Base-by-base conservation (phyloP, 768 basidiomycete species). In the Kwoniella botswanensis region DNA sequence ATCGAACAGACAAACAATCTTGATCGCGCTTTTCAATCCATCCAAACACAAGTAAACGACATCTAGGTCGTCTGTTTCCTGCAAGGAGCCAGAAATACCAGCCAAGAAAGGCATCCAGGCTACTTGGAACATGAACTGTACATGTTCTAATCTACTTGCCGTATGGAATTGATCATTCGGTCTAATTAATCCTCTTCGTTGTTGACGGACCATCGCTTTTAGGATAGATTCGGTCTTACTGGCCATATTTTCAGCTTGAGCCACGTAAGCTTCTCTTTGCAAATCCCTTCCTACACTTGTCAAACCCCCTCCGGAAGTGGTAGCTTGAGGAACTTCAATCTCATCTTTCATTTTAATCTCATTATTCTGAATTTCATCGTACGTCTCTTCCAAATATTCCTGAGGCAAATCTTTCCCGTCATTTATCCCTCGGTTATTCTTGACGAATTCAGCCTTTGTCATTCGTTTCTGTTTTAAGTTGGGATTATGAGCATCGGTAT, bases 341-440 rank as follows among this genome's bases (percentile, higher is more conserved):
- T 99, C 96, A 78, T 98, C 97, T 85, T 98, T 98, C 97, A 99
- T 98, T 78, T 93, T 88, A 76, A 99, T 98, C 83, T 99, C 97
- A 76, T 97, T 94, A 54, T 83, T 86, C 67, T 89, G 88, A 74
- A 99, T 98, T 54, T 98, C 93, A 76, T 98, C 94, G 81, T 88
- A 99, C 72, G 98, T 92, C 22, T 84, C 85, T 4, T 86, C 86
- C 54, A 98, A 82, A 52, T 92, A 86, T 22, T 96, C 93, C 78
- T 97, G 94, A 0, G 94, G 93, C 56, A 99, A 88, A 83, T 95
- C 91, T 50, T 87, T 87, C 69, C 88, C 89, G 78, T 98, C 95
- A 78, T 99, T 98, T 84, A 99, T 98, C 15, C 94, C 94, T 41
- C 94, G 89, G 80, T 97, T 98, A 83, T 98, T 99, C 85, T 91